A percentile compares a stretch with the other conserved stretches of the same genome.
Conservation (phyloP, 1,139 yeast genomes). For the Magnusiomyces suaveolens region DNA sequence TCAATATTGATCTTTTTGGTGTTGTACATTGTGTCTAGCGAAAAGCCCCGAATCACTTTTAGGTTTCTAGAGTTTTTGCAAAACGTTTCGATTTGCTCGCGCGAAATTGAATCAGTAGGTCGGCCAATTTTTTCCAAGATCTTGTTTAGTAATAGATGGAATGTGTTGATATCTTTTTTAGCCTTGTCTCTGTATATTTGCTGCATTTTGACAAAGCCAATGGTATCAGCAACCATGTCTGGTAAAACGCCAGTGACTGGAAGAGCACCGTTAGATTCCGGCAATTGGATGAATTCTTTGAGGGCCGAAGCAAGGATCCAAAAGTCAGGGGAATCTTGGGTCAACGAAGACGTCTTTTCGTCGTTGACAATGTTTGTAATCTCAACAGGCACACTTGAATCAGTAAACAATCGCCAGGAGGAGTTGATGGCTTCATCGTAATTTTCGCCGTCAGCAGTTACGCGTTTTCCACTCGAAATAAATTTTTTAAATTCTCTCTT, state of each 20-base stretch:
- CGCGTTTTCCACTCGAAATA: slow-evolving; percentile 31
- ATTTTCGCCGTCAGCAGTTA: slow-evolving; percentile 43
- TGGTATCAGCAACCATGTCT: slow-evolving; percentile 80
- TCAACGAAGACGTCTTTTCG: slow-evolving; percentile 10
- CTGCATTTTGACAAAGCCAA: slow-evolving; percentile 50
- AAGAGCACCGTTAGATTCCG: slow-evolving; percentile 29
- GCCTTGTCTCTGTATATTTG: slow-evolving; percentile 48
- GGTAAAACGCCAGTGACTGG: slow-evolving; percentile 75
- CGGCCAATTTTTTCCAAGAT: slow-evolving; percentile 27
- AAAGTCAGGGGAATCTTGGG: slow-evolving; percentile 32
- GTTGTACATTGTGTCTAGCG: slow-evolving; percentile 10
- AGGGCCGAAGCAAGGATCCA: slow-evolving; percentile 58
- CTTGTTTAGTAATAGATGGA: slow-evolving; percentile 33
- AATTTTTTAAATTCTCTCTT: slow-evolving; percentile 40
- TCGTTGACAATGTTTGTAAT: slow-evolving; percentile 24
- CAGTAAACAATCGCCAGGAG: slow-evolving; percentile 42
- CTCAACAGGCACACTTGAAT: slow-evolving; percentile 31
- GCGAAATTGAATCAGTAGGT: slow-evolving; percentile 27
- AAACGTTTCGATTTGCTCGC: slow-evolving; percentile 41
- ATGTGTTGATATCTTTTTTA: slow-evolving; percentile 37
- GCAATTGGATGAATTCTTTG: slow-evolving; percentile 37
- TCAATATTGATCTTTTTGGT: neutral
- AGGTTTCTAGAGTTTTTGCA: slow-evolving; percentile 48
- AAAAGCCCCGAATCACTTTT: slow-evolving; percentile 28
- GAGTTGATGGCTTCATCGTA: slow-evolving; percentile 60